Evolutionary conservation across 495 filamentous ascomycete species (phyloP), one percentile per base, ranked within the genome.

Genomic region (Podospora comata): DNA sequence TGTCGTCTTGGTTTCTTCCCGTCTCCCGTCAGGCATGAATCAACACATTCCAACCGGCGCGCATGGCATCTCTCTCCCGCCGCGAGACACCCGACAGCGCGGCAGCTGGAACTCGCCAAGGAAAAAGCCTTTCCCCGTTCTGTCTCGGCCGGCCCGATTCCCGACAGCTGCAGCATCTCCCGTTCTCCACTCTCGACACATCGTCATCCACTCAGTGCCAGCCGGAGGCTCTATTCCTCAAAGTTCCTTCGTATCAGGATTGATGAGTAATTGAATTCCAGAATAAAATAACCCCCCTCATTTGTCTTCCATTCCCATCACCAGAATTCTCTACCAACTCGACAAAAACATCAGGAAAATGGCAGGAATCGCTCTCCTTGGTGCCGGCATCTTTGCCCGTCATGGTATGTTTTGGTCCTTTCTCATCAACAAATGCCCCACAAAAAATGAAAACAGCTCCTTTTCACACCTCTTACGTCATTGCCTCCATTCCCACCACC

Each of bases 321-420:
- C 39, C 30, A 5, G 4, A 7, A 32, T 32, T 32, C 30, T 32
- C 30, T 32, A 7, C 30, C 7, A 7, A 48, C 5, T 48, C 39
- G 15, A 9, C 39, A 48, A 13, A 48, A 48, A 58, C 19, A 58
- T 4, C 55, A 58, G 23, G 6, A 58, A 70, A 65, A 78, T 76
- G 75, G 60, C 87, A 65, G 87, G 88, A 32, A 80, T 91, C 34
- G 89, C 89, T 28, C 82, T 91, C 13, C 84, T 92, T 59, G 90
- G 89, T 56, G 87, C 86, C 68, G 90, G 89, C 79, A 83, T 81
- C 74, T 80, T 81, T 67, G 82, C 75, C 9, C 64, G 34, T 39
- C 72, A 80, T 57, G 71, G 80, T 69, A 77, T 81, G 70, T 71
- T 55, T 65, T 32, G 23, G 23, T 16, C 3, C 53, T 60, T 69